Base-by-base conservation (phyloP, 2,329 filamentous ascomycete species). In the Clarireedia monteithiana region DNA sequence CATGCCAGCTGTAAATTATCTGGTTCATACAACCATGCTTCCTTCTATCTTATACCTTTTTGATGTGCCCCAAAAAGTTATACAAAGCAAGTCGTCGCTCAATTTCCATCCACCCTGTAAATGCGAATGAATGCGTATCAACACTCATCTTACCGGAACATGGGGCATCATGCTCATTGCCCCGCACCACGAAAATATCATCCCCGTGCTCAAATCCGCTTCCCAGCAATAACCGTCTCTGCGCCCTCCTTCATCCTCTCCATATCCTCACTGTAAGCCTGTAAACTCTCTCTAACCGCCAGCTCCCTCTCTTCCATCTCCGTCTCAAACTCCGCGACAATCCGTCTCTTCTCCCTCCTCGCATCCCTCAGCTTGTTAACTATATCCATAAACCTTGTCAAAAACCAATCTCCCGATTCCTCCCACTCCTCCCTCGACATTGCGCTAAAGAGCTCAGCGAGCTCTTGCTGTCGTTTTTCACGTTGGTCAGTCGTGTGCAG, bases 371-470 rank as follows among this genome's bases (percentile, higher is more conserved):
- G 27, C 27, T 56, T 49, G 6, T 51, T 38, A 58, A 68, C 57
- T 2, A 67, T 30, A 4, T 60, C 56, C 2, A 47, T 50, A 24
- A 70, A 67, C 34, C 61, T 59, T 2, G 55, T 52, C n/a, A 68
- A 53, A 38, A 70, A 67, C 50, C 62, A 62, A 23, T 69, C 66
- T 5, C 68, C 68, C 1, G 64, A 59, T 40, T 68, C 51, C 17
- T 69, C 67, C 67, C 67, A 70, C 44, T 70, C 67, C 5, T 58
- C 53, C 4, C 58, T 62, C 4, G 64, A 51, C 46, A 70, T 48
- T 5, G 53, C 36, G 24, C 48, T 54, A 44, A 64, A 68, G 51
- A 68, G 63, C 5, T 57, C 50, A 40, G 42, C 26, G 27, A 60
- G 57, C 2, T 46, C 14, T 3, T 10, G n/a, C 10, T 38, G 46